Evolutionary conservation across 306 rosid genomes (phyloP).

Genomic region (Pyrus betulifolia): DNA sequence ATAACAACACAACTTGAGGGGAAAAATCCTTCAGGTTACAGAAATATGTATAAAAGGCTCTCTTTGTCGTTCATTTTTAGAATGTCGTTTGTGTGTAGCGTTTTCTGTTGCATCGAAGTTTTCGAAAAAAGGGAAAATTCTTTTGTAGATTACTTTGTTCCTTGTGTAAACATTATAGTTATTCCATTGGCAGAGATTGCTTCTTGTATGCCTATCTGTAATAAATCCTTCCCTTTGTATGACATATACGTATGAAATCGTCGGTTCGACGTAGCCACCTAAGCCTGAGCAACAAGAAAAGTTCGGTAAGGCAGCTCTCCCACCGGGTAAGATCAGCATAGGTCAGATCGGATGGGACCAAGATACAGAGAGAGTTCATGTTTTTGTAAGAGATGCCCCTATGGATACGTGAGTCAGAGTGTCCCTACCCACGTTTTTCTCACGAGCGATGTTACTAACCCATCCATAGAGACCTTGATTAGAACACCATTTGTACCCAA

Average conservation of each 20-base stretch:
- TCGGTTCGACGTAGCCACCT: background rate
- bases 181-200: background rate
- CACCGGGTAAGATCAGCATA: background rate
- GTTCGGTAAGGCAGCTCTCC: background rate
- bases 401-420: too few relatives aligned
- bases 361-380: background rate
- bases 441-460: too few relatives aligned
- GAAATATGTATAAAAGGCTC: slow-evolving; percentile 8
- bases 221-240: background rate
- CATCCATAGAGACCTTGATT: background rate
- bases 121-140: slow-evolving; percentile 4
- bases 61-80: background rate
- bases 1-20: slow-evolving; percentile 16
- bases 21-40: slow-evolving; percentile 19
- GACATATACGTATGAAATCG: background rate
- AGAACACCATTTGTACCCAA: background rate
- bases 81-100: slow-evolving; percentile 17
- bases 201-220: background rate
- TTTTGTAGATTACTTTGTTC: background rate
- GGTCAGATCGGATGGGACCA: background rate
- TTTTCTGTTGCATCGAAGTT: background rate
- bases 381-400: too few relatives aligned
- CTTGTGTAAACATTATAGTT: slow-evolving; percentile 1
- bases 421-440: too few relatives aligned
- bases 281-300: background rate